phyloP scores from a whole-genome alignment of 345 rosid genomes.

The Eucalyptus curtisii region DNA sequence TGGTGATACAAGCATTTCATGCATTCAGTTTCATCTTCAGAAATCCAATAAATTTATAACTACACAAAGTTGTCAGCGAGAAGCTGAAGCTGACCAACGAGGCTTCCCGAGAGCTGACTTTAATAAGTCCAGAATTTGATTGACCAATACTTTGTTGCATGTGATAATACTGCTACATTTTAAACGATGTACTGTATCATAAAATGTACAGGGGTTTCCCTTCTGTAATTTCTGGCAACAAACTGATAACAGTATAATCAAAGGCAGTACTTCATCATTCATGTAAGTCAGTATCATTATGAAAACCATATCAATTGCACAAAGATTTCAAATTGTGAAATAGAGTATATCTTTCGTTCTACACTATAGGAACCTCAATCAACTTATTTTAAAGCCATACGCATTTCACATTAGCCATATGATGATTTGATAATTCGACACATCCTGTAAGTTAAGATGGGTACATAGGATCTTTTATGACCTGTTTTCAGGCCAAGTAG shows the following conservation, averaged over 20 bases:
- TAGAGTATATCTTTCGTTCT: background rate
- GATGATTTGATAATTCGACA: background rate
- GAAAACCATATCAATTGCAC: background rate
- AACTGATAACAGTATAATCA: background rate
- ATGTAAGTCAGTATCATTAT: background rate
- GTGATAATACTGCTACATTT: background rate
- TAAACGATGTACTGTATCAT: background rate
- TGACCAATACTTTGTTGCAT: background rate
- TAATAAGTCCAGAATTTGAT: background rate
- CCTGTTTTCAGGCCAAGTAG: background rate
- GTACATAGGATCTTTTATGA: background rate
- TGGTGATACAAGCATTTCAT: background rate
- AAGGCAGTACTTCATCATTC: background rate
- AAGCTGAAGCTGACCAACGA: background rate
- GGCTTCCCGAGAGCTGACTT: background rate
- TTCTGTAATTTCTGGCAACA: background rate
- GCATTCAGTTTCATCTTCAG: background rate
- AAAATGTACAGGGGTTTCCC: background rate
- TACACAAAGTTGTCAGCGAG: background rate
- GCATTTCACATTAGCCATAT: background rate
- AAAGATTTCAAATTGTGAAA: background rate
- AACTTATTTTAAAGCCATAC: background rate
- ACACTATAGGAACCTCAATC: background rate
- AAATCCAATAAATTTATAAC: background rate
- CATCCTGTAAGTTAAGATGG: background rate